Evolutionary conservation across 1,284 basidiomycete species (phyloP).

Genomic region (Bondarzewia mesenterica): DNA sequence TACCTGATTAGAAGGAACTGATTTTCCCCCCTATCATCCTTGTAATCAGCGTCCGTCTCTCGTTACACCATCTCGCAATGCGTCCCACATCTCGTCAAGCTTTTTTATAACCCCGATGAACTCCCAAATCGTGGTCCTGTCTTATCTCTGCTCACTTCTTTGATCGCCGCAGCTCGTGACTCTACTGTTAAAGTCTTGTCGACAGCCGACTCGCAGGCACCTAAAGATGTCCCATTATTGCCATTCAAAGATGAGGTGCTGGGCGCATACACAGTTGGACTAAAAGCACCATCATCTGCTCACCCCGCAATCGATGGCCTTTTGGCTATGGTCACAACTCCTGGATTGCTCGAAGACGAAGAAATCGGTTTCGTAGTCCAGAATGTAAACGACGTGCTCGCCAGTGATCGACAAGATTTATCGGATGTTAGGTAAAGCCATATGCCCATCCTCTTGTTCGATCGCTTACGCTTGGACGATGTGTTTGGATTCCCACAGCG

Average conservation of each 20-base stretch:
- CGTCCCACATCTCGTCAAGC: constrained; percentile 64
- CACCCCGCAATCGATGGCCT: constrained; percentile 57
- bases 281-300: constrained; percentile 47
- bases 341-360: constrained; percentile 53
- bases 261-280: constrained; percentile 53
- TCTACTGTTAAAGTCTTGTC: constrained; percentile 21
- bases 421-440: constrained; percentile 45
- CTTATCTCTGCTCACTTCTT: constrained; percentile 50
- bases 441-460: constrained; percentile 1
- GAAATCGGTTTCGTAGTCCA: constrained; percentile 80
- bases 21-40: constrained; percentile 4
- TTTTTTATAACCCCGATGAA: constrained; percentile 77
- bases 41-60: constrained; percentile 55
- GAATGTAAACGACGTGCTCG: constrained; percentile 66
- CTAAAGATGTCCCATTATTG: constrained; percentile 36
- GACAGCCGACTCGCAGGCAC: constrained; percentile 13
- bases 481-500: constrained; percentile 31
- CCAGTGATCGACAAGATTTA: constrained; percentile 45
- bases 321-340: constrained; percentile 55
- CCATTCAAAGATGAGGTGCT: constrained; percentile 74
- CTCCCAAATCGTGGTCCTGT: constrained; percentile 67
- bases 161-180: constrained; percentile 47
- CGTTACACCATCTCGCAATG: constrained; percentile 59
- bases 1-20: too few species aligned
- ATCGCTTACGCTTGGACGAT: not conserved